These are phyloP conservation scores for Metschnikowia gruessii DNA, from an alignment of 805 yeast species.

Conservation along the genomic window DNA sequence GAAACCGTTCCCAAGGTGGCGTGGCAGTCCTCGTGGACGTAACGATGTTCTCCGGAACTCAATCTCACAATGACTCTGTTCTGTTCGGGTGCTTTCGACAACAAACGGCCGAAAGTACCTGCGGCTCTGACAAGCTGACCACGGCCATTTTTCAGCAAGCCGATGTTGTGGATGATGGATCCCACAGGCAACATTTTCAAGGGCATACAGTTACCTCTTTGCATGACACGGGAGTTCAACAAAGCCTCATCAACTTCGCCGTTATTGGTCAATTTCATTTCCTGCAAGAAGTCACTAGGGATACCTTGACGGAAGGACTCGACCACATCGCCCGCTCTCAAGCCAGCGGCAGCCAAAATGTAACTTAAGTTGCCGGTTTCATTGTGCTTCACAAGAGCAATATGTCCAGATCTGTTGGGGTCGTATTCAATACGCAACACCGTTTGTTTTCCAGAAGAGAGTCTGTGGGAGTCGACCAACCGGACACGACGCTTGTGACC, in stretches of 20 bases:
- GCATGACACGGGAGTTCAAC: constrained; percentile 79
- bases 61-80: constrained; percentile 74
- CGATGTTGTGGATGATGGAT: constrained; percentile 82
- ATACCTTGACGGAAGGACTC: constrained; percentile 89
- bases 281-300: constrained; percentile 66
- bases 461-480: constrained; percentile 71
- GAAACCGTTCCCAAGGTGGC: constrained; percentile 94
- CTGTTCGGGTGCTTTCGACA: constrained; percentile 71
- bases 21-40: constrained; percentile 78
- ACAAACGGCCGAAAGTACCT: constrained; percentile 87
- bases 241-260: constrained; percentile 91
- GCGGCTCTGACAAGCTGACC: constrained; percentile 93
- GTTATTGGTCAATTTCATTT: constrained; percentile 62
- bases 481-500: constrained; percentile 90
- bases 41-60: constrained; percentile 92
- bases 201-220: constrained; percentile 94
- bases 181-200: constrained; percentile 93
- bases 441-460: constrained; percentile 64
- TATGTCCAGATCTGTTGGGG: constrained; percentile 91
- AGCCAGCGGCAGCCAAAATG: constrained; percentile 87
- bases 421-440: constrained; percentile 92
- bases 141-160: constrained; percentile 65
- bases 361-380: constrained; percentile 65
- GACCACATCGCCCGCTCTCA: constrained; percentile 87
- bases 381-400: constrained; percentile 74